Conservation (phyloP, 2,329 filamentous ascomycete species). For the Colletotrichum siamense region DNA sequence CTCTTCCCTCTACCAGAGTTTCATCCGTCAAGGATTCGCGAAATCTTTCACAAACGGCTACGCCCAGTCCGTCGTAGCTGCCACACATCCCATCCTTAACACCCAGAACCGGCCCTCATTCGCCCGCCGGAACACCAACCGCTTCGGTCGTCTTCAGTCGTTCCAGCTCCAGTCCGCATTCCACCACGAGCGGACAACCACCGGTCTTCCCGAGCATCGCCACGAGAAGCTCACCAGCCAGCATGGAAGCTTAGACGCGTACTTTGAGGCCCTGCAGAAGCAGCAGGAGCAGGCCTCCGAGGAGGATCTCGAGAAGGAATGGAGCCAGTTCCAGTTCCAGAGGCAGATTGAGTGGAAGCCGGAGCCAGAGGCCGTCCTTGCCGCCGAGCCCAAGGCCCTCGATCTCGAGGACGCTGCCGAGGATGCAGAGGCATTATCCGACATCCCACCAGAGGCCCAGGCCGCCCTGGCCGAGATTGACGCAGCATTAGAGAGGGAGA, state of each 20-base stretch:
- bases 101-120: conserved; percentile 71
- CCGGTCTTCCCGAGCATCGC: conserved; percentile 62
- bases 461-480: conserved; percentile 81
- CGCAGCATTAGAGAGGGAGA: conserved; percentile 82
- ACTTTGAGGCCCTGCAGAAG: conserved; percentile 89
- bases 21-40: conserved; percentile 96
- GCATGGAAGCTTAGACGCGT: conserved; percentile 81
- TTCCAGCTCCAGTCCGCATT: conserved; percentile 80
- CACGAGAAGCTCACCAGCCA: conserved; percentile 49
- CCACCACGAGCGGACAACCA: conserved; percentile 58
- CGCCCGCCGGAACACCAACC: conserved; percentile 61
- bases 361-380: conserved; percentile 57
- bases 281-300: conserved; percentile 65
- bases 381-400: conserved; percentile 64
- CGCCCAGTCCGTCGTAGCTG: conserved; percentile 96
- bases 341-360: conserved; percentile 90
- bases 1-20: conserved; percentile 73
- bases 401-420: conserved; percentile 39
- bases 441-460: conserved; percentile 52
- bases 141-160: conserved; percentile 58
- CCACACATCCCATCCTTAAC: conserved; percentile 81
- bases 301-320: conserved; percentile 77
- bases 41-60: conserved; percentile 98
- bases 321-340: conserved; percentile 90
- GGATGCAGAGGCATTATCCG: conserved; percentile 35